phyloP scores from a whole-genome alignment of 192 early-diverging fungal species.

The Gryganskiella cystojenkinii region DNA sequence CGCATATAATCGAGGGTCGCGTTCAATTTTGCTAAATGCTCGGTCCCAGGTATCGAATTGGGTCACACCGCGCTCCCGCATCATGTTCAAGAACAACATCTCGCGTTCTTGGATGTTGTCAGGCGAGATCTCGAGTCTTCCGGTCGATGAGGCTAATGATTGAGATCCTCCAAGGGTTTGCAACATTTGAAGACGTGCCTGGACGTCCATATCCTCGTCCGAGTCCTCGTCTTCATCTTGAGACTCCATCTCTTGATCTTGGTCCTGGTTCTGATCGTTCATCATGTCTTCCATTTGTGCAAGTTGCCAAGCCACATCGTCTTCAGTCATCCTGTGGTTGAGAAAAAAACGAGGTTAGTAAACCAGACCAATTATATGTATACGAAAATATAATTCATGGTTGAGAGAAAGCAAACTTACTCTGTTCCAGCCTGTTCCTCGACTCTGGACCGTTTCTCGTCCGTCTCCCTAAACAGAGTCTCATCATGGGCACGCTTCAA shows the following conservation, averaged over 20 bases:
- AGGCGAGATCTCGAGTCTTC: constrained; percentile 15
- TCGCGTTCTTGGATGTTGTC: constrained; percentile 37
- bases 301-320: constrained; percentile 71
- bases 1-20: constrained; percentile 61
- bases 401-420: constrained; percentile 15
- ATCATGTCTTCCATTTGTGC: constrained; percentile 59
- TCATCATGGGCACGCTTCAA: constrained; percentile 27
- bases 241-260: constrained; percentile 24
- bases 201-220: constrained; percentile 34
- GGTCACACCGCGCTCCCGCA: constrained; percentile 76
- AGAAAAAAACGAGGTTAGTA: neutral
- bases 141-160: neutral
- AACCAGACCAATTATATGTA: neutral
- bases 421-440: constrained; percentile 46
- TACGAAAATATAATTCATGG: neutral
- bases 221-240: constrained; percentile 33
- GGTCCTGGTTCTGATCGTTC: constrained; percentile 30
- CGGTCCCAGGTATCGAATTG: constrained; percentile 82
- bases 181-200: constrained; percentile 27
- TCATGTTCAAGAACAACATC: constrained; percentile 51
- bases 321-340: constrained; percentile 73
- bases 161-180: constrained; percentile 22
- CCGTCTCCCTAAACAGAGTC: neutral
- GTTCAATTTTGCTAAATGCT: constrained; percentile 72
- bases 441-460: constrained; percentile 26